A percentile compares a stretch with the other conserved stretches of the same genome.
Evolutionary conservation across 1,284 basidiomycete species (phyloP).

Genomic region (Stereum hirsutum): DNA sequence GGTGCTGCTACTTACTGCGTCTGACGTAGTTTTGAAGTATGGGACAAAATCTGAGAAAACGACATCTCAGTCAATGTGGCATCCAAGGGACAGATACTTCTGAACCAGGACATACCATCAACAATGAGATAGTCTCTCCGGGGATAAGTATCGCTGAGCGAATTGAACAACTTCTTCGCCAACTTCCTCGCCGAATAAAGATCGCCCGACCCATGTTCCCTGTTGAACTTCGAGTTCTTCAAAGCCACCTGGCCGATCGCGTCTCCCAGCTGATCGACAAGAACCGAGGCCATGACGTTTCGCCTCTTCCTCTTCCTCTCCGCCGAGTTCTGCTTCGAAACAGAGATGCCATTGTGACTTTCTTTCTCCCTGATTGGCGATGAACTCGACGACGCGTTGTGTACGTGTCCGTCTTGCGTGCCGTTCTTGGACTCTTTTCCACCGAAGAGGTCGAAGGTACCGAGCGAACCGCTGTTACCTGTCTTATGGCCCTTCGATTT

Average conservation of each 20-base stretch:
- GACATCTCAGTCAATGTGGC: neutral
- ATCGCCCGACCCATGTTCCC: slow-evolving; percentile 42
- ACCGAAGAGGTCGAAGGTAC: slow-evolving; percentile 20
- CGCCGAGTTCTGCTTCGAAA: slow-evolving; percentile 12
- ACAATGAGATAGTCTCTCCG: slow-evolving; percentile 52
- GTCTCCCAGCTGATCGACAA: slow-evolving; percentile 63
- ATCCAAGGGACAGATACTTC: neutral
- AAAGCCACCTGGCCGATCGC: slow-evolving; percentile 66
- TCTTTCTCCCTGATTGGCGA: slow-evolving; percentile 10
- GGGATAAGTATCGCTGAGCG: slow-evolving; percentile 53
- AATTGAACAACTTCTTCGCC: slow-evolving; percentile 66
- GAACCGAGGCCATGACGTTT: slow-evolving; percentile 50
- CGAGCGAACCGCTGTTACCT: slow-evolving; percentile 15
- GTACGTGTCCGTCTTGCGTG: neutral
- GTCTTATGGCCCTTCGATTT: slow-evolving; percentile 25
- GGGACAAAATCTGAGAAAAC: slow-evolving; percentile 56
- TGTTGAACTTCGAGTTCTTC: slow-evolving; percentile 55
- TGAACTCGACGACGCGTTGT: slow-evolving; percentile 2
- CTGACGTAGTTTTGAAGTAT: slow-evolving; percentile 64
- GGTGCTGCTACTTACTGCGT: slow-evolving; percentile 55
- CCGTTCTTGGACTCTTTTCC: slow-evolving; percentile 3
- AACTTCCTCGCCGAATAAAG: slow-evolving; percentile 64
- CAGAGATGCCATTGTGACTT: slow-evolving; percentile 2
- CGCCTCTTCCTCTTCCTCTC: slow-evolving; percentile 33
- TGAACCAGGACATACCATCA: slow-evolving; percentile 36